Base-by-base conservation (phyloP, 2,329 filamentous ascomycete species). In the Zymoseptoria brevis region DNA sequence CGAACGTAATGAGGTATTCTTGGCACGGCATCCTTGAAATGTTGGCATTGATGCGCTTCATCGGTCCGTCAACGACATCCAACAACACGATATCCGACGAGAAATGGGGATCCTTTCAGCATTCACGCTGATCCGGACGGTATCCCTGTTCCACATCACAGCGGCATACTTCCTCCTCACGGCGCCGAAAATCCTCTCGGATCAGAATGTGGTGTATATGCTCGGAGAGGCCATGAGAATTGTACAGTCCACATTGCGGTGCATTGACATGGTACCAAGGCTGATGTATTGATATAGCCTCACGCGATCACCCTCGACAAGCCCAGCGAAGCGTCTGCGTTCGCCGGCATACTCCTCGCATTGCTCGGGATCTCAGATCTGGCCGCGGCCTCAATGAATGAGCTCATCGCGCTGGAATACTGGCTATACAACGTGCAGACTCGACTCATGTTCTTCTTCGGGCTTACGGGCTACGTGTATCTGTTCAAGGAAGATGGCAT, bases 141-240 rank as follows among this genome's bases (percentile, higher is more conserved):
- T 96, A 67, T 88, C 88, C 67, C 82, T 96, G 72, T 90, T 94
- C 78, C 89, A 96, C 76, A 75, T 96, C 64, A 89, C 89, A 5
- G 79, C 94, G 54, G 90, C 87, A 68, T 91, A 87, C 75, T 90
- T 94, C 78, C 87, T 96, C 76, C 80, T 95, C 68, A 87, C 84
- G 50, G 86, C 81, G 60, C 92, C 92, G 5, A 76, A 78, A 62
- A 80, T 83, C 50, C 80, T 96, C 68, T 85, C 88, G 54, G 87
- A 93, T 70, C 90, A 95, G 69, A 85, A 87, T 56, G 74, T 96
- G 21, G 89, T 96, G 53, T 89, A 85, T 66, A 82, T 96, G 29
- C 77, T 96, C 24, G 90, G 90, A 57, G 88, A 95, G 74, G 85
- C 89, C 56, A 89, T 95, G 85, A 84, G 87, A 67, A 82, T 96